These are phyloP conservation scores for Beauveria scarabaeidicola DNA, from an alignment of 2,329 filamentous ascomycete genomes.

Conservation along the genomic window DNA sequence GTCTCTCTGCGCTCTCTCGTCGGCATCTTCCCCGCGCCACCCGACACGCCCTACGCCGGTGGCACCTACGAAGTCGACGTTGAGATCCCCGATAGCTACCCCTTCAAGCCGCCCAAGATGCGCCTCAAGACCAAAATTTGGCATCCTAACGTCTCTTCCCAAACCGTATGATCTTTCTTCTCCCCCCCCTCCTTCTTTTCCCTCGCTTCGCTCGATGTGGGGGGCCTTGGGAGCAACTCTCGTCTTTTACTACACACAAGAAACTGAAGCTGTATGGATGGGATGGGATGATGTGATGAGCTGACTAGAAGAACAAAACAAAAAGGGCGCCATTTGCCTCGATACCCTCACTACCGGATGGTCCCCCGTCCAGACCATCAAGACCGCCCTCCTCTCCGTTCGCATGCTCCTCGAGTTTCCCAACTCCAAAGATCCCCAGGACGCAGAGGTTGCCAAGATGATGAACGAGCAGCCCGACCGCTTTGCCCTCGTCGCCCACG, in stretches of 20 bases:
- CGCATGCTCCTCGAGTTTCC: conserved; percentile 89
- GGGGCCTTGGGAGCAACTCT: background rate
- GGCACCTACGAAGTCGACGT: conserved; percentile 79
- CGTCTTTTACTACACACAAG: background rate
- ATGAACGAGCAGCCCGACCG: conserved; percentile 68
- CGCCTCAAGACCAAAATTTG: conserved; percentile 88
- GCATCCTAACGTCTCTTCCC: conserved; percentile 94
- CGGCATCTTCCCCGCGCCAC: conserved; percentile 76
- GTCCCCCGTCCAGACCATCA: conserved; percentile 94
- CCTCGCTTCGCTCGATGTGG: background rate
- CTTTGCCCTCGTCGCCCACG: conserved; percentile 73
- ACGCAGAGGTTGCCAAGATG: conserved; percentile 91
- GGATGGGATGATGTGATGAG: background rate
- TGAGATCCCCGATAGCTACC: conserved; percentile 78
- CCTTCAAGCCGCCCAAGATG: conserved; percentile 88
- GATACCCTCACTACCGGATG: conserved; percentile 84
- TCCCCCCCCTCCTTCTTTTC: conserved; percentile 14
- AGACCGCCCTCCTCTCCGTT: conserved; percentile 85
- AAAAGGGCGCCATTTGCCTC: conserved; percentile 87
- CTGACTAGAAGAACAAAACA: background rate
- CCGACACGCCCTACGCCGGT: conserved; percentile 87
- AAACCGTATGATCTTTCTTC: conserved; percentile 58
- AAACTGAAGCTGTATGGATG: background rate
- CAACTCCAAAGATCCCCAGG: conserved; percentile 93
- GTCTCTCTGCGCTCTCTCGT: conserved; percentile 73